Evolutionary conservation across 352 stramenopile species (phyloP), one percentile per base, ranked within the genome.

Genomic region (Peronospora tabacina): DNA sequence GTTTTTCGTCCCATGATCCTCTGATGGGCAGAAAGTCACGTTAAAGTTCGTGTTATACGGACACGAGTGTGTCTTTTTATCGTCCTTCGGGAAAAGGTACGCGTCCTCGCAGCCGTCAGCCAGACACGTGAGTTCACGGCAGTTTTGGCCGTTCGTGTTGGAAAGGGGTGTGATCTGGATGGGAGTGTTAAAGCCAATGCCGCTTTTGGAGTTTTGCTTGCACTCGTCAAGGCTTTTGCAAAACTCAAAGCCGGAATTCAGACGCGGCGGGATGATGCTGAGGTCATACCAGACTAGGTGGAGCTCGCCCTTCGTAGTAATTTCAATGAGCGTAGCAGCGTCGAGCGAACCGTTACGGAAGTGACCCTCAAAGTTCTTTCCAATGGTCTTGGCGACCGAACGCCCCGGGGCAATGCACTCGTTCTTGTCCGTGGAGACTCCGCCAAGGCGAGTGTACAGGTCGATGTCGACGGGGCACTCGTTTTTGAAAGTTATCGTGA

Each of bases 41-140:
- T 63, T 58, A 26, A 87, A 83, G 56, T 90, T 57, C 32, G 79
- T 87, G 57, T 63, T 52, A 13, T 77, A 49, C 0, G 61, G 51
- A 42, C 79, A 90, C 37, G 68, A 76, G 59, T 87, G 75, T 7
- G 79, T 90, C 74, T 90, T 90, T 32, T 47, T 63, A 58, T 87
- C 74, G 48, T 90, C 76, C 58, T 76, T 60, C 0, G 80, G 80
- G 51, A 70, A 85, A 12, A 66, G 55, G 70, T 90, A 90, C 36
- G 76, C 75, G 36, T 90, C 80, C 19, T 59, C 42, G 51, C 80
- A 90, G 20, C 49, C 66, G 44, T 85, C 73, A 5, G 55, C 46
- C 13, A 72, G 47, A 42, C 80, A 90, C 45, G 57, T 75, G 41
- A 90, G 50, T 42, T 80, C 49, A 12, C 66, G 60, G 58, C 76